Conservation (phyloP, 2,329 filamentous ascomycete genomes). For the Neofusicoccum cordaticola region DNA sequence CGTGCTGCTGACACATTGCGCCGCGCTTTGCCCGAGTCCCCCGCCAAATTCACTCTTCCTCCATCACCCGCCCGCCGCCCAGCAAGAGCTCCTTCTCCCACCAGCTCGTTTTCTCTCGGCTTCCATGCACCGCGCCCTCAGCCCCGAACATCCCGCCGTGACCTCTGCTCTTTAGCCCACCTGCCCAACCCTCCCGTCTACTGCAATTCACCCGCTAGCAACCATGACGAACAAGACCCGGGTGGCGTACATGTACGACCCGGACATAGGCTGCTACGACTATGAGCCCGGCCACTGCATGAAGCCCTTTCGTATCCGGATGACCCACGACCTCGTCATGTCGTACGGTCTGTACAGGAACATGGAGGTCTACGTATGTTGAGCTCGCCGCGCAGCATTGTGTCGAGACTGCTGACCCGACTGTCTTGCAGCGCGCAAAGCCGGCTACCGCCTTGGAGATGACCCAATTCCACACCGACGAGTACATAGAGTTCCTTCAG, state of each 20-base stretch:
- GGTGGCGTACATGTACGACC: slow-evolving; percentile 60
- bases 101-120: slow-evolving; percentile 1
- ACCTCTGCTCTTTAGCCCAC: background rate
- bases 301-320: slow-evolving; percentile 96
- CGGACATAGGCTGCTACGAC: slow-evolving; percentile 91
- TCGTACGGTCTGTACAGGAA: slow-evolving; percentile 94
- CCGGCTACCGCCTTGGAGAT: slow-evolving; percentile 64
- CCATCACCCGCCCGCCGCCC: background rate
- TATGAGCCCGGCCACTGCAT: slow-evolving; percentile 97
- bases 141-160: background rate
- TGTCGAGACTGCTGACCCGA: slow-evolving; percentile 27
- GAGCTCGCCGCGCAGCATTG: slow-evolving; percentile 72
- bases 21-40: slow-evolving; percentile 4
- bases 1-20: slow-evolving; percentile 8
- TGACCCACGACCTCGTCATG: slow-evolving; percentile 92
- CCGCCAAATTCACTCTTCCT: background rate
- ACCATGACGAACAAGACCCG: slow-evolving; percentile 16
- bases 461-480: slow-evolving; percentile 69
- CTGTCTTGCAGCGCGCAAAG: slow-evolving; percentile 37
- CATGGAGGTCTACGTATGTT: slow-evolving; percentile 90
- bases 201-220: background rate
- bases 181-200: background rate
- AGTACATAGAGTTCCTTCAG: slow-evolving; percentile 62
- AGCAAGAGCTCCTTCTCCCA: background rate
- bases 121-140: background rate